Conservation (phyloP, 768 basidiomycete genomes). For the Coprinopsis sp. region DNA sequence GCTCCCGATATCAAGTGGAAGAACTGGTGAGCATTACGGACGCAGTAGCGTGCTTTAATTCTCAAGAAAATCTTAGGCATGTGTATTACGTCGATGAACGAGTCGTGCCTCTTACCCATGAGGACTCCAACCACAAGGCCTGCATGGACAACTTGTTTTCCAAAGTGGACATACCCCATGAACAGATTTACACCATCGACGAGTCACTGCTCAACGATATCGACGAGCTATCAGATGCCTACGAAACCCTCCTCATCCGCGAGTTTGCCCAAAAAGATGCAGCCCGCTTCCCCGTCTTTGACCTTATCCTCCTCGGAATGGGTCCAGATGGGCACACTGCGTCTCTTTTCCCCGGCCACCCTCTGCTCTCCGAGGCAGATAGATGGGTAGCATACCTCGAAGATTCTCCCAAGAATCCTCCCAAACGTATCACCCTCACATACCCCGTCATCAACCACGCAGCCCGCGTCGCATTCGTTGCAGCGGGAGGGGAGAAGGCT, state of each 20-base stretch:
- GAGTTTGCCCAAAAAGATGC: constrained; percentile 92
- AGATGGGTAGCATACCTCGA: constrained; percentile 94
- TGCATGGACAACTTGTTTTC: constrained; percentile 72
- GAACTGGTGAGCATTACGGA: constrained; percentile 65
- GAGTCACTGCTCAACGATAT: constrained; percentile 57
- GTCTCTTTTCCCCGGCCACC: constrained; percentile 93
- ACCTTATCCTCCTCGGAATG: constrained; percentile 94
- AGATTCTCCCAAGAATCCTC: constrained; percentile 92
- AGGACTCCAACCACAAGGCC: constrained; percentile 87
- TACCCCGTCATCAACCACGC: constrained; percentile 90
- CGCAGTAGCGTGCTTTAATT: not conserved
- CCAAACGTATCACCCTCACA: constrained; percentile 87
- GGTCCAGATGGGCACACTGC: constrained; percentile 99
- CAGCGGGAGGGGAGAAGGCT: constrained; percentile 75
- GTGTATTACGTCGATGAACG: constrained; percentile 98
- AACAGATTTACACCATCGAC: constrained; percentile 85
- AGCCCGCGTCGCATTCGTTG: constrained; percentile 84
- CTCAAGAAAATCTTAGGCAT: constrained; percentile 57
- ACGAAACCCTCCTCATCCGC: constrained; percentile 79
- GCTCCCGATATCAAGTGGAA: constrained; percentile 80
- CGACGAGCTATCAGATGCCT: constrained; percentile 76
- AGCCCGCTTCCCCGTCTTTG: constrained; percentile 95
- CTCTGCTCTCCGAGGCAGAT: constrained; percentile 76
- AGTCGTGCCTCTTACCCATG: constrained; percentile 85
- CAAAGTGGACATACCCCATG: constrained; percentile 71